Conservation (phyloP, 2,329 filamentous ascomycete species). For the Pseudocercospora crystallina region DNA sequence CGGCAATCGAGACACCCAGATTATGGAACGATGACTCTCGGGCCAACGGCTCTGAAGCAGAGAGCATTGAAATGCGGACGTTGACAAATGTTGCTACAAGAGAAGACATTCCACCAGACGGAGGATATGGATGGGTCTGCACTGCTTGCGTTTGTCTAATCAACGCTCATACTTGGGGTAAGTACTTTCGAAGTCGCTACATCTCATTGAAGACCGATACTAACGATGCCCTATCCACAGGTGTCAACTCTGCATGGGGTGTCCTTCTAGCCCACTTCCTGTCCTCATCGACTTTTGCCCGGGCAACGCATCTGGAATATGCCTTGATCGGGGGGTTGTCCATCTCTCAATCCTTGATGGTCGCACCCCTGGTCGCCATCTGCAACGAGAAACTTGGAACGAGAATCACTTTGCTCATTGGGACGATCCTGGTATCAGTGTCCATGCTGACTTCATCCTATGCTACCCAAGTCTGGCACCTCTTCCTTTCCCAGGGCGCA, state of each 20-base stretch:
- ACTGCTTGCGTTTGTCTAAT: slow-evolving; percentile 44
- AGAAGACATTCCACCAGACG: slow-evolving; percentile 53
- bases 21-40: too few relatives aligned
- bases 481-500: slow-evolving; percentile 70
- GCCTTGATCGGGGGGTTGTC: slow-evolving; percentile 74
- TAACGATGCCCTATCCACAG: slow-evolving; percentile 29
- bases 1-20: too few relatives aligned
- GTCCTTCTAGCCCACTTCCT: slow-evolving; percentile 75
- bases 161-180: slow-evolving; percentile 36
- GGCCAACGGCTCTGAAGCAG: too few relatives aligned
- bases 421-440: slow-evolving; percentile 60
- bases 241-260: slow-evolving; percentile 53
- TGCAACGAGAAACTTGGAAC: slow-evolving; percentile 62
- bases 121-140: slow-evolving; percentile 59
- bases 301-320: slow-evolving; percentile 63
- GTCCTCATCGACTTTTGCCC: slow-evolving; percentile 58
- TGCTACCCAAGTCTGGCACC: slow-evolving; percentile 67
- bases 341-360: slow-evolving; percentile 61
- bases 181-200: background rate
- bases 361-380: slow-evolving; percentile 65
- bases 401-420: slow-evolving; percentile 61
- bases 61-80: slow-evolving; percentile 8
- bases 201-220: background rate
- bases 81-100: slow-evolving; percentile 20
- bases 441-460: slow-evolving; percentile 70